phyloP scores from a whole-genome alignment of 176 grass and related monocot species.

The Bonia amplexicaulis region DNA sequence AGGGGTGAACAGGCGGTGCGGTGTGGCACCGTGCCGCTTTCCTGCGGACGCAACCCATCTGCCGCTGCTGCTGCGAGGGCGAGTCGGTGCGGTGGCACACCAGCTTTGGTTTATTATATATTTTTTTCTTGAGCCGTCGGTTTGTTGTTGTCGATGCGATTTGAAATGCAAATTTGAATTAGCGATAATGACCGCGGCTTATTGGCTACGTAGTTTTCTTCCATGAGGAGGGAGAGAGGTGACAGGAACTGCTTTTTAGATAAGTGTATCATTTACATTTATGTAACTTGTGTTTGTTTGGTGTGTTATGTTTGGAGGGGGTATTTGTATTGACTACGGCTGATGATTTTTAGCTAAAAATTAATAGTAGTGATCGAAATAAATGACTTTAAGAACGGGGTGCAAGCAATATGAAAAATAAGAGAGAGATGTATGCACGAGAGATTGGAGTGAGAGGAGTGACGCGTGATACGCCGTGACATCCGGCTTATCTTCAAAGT shows the following conservation, averaged over 20 bases:
- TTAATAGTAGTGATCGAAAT: too few species aligned
- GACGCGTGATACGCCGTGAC: too few species aligned
- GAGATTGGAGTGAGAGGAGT: too few species aligned
- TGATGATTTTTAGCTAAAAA: too few species aligned
- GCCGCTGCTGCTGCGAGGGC: not conserved
- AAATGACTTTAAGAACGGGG: too few species aligned
- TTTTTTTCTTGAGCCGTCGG: not conserved
- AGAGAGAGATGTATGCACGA: too few species aligned
- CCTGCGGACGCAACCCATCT: slow-evolving; percentile 15
- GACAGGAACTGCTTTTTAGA: not conserved
- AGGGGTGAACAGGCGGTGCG: slow-evolving; percentile 8
- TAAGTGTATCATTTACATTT: too few species aligned
- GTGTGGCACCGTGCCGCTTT: slow-evolving; percentile 5
- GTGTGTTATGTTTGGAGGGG: not conserved
- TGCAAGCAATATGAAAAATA: too few species aligned
- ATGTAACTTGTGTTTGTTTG: too few species aligned
- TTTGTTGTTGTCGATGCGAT: slow-evolving; percentile 5
- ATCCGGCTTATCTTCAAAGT: fast-evolving
- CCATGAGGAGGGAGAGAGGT: not conserved
- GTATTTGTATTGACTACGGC: too few species aligned
- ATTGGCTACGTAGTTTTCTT: not conserved
- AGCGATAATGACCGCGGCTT: not conserved
- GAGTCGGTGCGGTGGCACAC: slow-evolving; percentile 4
- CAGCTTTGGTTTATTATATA: not conserved
- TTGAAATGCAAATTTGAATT: slow-evolving; percentile 14